Evolutionary conservation across 129 eudicot species (phyloP), one percentile per base, ranked within the genome.

Genomic region (Dittrichia graveolens): DNA sequence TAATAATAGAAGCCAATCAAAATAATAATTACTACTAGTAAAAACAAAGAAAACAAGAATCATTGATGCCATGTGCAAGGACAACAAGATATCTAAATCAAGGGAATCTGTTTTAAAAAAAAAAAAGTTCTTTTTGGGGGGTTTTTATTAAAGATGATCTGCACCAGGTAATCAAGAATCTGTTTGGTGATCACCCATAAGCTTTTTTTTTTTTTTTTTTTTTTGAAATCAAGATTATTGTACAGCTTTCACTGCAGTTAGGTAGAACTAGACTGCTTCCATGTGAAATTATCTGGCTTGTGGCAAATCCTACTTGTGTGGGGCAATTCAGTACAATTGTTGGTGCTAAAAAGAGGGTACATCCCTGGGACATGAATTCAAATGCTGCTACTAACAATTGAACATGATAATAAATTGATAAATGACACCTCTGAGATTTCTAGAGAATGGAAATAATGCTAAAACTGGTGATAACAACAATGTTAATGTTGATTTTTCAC

Each of bases 1-100:
- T 31, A 13, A 48, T 14, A 47, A 45, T 49, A 44, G 10, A 34
- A 68, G 13, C 48, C 37, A 60, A 61, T 47, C 38, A 61, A 38
- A 13, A 63, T 39, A 43, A 44, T 44, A 43, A 43, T 8, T 7
- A 35, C n/a, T 5, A 52, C 14, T 18, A 10, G 44, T 7, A 73
- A 38, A 34, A 7, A 38, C 5, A 19, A 40, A 47, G 6, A 9
- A 59, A 59, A 37, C 45, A 68, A 68, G 41, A 67, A 76, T 76
- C 54, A 68, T 76, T 68, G 54, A 76, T 68, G 81, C 70, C 75
- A 76, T 68, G 81, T 76, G 81, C 81, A 58, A 67, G 35, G 63
- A 69, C 38, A 16, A 68, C 50, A 76, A 57, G 44, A 64, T 24
- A 75, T 65, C 57, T 34, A 53, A 46, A 73, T 73, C 69, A 73